Evolutionary conservation across 2,329 filamentous ascomycete genomes (phyloP), one percentile per base, ranked within the genome.

Genomic region (Apiospora pterosperma): DNA sequence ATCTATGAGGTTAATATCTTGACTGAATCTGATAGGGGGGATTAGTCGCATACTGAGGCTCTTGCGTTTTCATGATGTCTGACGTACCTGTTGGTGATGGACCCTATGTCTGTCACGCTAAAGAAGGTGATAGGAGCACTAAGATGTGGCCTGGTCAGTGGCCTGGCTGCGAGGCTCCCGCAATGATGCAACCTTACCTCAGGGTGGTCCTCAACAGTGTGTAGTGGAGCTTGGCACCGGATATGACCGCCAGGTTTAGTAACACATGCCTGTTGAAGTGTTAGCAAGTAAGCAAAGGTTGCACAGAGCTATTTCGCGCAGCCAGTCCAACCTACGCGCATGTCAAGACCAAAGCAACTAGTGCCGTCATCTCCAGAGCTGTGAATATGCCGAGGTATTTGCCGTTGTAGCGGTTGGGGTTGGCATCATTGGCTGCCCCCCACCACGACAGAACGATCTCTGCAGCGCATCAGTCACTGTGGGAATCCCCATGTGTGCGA

Each of bases 361-460:
- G 63, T 16, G 60, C 52, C 28, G 23, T 61, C 44, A 62, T 39
- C 34, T 65, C 44, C n/a, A 65, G 39, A 5, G 60, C 63, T 14
- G 63, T 41, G 25, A 62, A 65, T 19, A 65, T 65, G 12, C 44
- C 59, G 14, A 65, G 48, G 44, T 61, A 65, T 36, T 59, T 65
- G 36, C 59, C 52, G 36, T 62, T 65, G 48, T 65, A 41, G 28
- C 38, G 25, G 31, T 59, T 59, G 34, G 60, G 63, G 1, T 62
- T 28, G 19, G 23, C 38, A 34, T 65, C 63, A 36, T 65, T 65
- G 2, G 60, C 34, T n/a, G 59, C 44, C 23, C 63, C 63, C 63
- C 63, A 65, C 63, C 63, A 65, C 5, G 63, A 62, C 21, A 65
- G 60, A 3, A 65, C 34, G 52, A 65, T 62, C 31, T 65, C 63